Evolutionary conservation across 2,329 filamentous ascomycete genomes (phyloP), one percentile per base, ranked within the genome.

Genomic region (Paecilomyces sp.): DNA sequence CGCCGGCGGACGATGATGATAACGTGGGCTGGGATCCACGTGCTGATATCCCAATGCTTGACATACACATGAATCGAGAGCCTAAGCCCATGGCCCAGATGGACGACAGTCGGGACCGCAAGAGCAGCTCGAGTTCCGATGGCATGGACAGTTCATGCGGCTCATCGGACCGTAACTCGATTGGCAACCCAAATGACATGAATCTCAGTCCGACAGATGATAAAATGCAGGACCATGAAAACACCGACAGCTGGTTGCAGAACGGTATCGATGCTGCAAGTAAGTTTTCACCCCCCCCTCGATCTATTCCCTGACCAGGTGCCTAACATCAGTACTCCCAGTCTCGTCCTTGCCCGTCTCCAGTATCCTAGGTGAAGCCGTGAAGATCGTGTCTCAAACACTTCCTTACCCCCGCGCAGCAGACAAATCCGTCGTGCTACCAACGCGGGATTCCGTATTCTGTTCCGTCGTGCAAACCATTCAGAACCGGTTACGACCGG

Each of bases 321-420:
- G 11, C 15, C 51, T 56, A 47, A 62, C 50, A 11, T 41, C 3
- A 63, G 55, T 9, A 36, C 33, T 28, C 25, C 25, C 47, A 71
- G 75, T 72, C 3, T 74, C 80, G 60, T 78, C 69, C 47, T 70
- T 74, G n/a, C 66, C 67, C 2, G 64, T 70, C n/a, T 72, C 74
- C 1, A 75, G 73, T 56, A 65, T 63, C 33, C 70, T 66, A 58
- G 67, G 68, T n/a, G 74, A 78, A 62, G 77, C 80, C 22, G 74
- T 86, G 56, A 82, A 81, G 64, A 77, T 87, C 34, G 78, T 87
- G 22, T 85, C 84, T 13, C 84, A 87, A 65, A 84, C 84, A 18
- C 75, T 86, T 11, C 84, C 84, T 15, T 85, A 79, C 63, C 83
- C 84, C 9, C 67, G 67, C 28, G 67, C 72, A n/a, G 65, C 71